These are phyloP conservation scores for Colletotrichum euphorbiae DNA, from an alignment of 2,329 filamentous ascomycete species.

Conservation along the genomic window DNA sequence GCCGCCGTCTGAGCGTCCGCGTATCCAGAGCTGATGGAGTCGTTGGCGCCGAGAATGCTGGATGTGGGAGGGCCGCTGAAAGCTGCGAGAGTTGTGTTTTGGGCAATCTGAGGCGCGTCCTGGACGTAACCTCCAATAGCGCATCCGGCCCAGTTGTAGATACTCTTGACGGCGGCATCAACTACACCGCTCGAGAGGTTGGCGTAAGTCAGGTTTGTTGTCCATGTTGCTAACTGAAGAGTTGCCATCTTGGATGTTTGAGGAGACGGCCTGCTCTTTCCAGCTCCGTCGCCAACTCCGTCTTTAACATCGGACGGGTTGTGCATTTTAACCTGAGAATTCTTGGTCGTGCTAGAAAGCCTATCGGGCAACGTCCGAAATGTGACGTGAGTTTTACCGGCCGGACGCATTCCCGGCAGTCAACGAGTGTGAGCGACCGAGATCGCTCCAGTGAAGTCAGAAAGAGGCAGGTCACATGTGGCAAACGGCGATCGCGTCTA, in stretches of 20 bases:
- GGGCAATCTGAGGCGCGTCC: background rate
- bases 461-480: background rate
- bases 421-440: background rate
- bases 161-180: background rate
- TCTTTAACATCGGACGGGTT: background rate
- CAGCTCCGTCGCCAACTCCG: background rate
- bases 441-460: background rate
- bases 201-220: background rate
- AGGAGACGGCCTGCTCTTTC: background rate
- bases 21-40: background rate
- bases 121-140: background rate
- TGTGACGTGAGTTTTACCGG: constrained; percentile 3
- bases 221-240: background rate
- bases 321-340: background rate
- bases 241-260: background rate
- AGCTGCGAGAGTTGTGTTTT: constrained; percentile 2
- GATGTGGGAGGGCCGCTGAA: background rate
- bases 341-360: background rate
- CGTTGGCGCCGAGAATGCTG: background rate
- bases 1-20: constrained; percentile 5
- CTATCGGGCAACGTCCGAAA: background rate
- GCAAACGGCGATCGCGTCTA: background rate
- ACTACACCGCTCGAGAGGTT: background rate
- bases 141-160: constrained; percentile 7
- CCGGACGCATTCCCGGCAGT: constrained; percentile 5